These are phyloP conservation scores for Diaporthe sp. DNA, from an alignment of 2,329 filamentous ascomycete genomes.

Conservation along the genomic window DNA sequence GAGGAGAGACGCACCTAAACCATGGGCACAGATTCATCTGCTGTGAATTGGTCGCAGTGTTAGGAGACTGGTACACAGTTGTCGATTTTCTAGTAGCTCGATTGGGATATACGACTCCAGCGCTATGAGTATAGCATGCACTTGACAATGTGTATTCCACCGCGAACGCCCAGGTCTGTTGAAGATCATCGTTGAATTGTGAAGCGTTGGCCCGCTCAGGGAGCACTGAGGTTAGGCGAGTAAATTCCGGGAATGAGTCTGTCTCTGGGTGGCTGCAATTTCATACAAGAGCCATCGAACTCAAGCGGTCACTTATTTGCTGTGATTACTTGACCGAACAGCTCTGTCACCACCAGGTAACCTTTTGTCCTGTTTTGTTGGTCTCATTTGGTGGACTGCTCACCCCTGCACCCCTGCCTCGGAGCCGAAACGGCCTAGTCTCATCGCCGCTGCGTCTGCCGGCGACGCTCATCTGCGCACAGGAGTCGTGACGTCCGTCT, in stretches of 20 bases:
- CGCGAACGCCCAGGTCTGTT: not conserved
- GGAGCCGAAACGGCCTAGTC: constrained; percentile 29
- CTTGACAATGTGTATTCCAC: accelerated
- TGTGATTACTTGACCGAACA: no score
- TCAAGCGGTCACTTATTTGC: not conserved
- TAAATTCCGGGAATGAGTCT: no score
- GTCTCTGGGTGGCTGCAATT: no score
- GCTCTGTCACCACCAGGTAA: not conserved
- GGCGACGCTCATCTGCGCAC: constrained; percentile 31
- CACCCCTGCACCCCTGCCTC: not conserved
- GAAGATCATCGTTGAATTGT: not conserved
- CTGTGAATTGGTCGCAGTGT: no score
- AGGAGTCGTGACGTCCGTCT: constrained; percentile 6
- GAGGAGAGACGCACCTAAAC: not conserved
- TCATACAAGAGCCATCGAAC: no score
- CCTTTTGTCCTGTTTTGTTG: not conserved
- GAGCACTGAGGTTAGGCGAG: no score
- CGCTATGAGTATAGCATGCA: not conserved
- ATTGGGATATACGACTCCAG: no score
- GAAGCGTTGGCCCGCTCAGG: no score
- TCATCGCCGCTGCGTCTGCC: not conserved
- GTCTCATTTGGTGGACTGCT: not conserved
- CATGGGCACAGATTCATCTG: not conserved
- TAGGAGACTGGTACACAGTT: not conserved
- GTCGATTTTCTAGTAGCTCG: no score